Conservation (phyloP, 805 yeast species). For the Candida vartiovaarae region DNA sequence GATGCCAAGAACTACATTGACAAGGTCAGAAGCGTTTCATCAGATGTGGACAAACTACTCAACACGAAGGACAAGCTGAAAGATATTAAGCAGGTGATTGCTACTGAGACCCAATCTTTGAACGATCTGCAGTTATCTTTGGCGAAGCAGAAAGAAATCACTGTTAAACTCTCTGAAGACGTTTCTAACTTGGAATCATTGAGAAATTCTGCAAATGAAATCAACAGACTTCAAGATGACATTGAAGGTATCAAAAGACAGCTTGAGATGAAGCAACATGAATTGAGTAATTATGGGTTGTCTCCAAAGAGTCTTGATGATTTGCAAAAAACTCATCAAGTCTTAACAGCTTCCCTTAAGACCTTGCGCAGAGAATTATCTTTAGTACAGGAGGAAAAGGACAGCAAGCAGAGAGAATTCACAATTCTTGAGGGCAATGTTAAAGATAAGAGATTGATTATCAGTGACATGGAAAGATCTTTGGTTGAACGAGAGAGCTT, state of each 20-base stretch:
- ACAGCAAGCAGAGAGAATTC: slow-evolving; percentile 35
- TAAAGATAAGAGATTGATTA: slow-evolving; percentile 44
- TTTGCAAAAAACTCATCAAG: slow-evolving; percentile 37
- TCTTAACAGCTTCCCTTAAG: slow-evolving; percentile 33
- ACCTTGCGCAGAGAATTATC: slow-evolving; percentile 29
- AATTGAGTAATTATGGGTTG: slow-evolving; percentile 32
- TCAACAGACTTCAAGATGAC: slow-evolving; percentile 29
- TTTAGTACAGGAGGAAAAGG: slow-evolving; percentile 35
- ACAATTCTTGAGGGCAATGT: slow-evolving; percentile 40
- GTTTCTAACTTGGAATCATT: slow-evolving; percentile 9
- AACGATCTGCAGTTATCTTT: neutral
- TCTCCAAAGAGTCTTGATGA: slow-evolving; percentile 34
- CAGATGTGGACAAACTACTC: slow-evolving; percentile 21
- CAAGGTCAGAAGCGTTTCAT: slow-evolving; percentile 22
- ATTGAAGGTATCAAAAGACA: slow-evolving; percentile 23
- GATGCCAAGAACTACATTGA: slow-evolving; percentile 27
- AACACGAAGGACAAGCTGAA: slow-evolving; percentile 8
- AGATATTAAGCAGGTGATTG: slow-evolving; percentile 10
- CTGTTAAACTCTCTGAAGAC: neutral
- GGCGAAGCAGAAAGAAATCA: neutral
- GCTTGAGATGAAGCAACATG: slow-evolving; percentile 25
- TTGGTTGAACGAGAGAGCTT: slow-evolving; percentile 40
- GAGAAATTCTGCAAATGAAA: slow-evolving; percentile 28
- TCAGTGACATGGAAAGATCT: slow-evolving; percentile 47
- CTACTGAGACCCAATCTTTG: slow-evolving; percentile 8